Percentiles rank a stretch among this genome's conserved stretches.
phyloP scores from a whole-genome alignment of 306 rosid species.

The Boehmeria nivea region DNA sequence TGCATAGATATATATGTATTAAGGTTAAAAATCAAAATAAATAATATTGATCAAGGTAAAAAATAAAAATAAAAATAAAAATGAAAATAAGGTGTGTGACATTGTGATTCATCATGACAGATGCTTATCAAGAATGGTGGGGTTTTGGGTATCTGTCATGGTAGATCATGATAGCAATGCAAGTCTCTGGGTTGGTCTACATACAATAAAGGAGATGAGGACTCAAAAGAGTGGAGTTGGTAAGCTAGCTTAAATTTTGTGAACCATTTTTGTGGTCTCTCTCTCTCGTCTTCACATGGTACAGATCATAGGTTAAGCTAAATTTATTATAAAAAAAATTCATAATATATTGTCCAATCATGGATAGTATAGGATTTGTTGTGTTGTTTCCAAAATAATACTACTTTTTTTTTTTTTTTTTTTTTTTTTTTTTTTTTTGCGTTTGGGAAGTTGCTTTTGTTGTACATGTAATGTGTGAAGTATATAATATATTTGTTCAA shows the following conservation, averaged over 20 bases:
- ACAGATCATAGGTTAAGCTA: not conserved
- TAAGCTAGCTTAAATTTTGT: not conserved
- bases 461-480: not conserved
- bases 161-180: not conserved
- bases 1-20: not conserved
- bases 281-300: not conserved
- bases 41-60: not conserved
- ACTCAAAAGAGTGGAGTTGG: not conserved
- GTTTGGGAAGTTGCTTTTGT: not conserved
- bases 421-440: not conserved
- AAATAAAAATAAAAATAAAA: not conserved
- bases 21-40: not conserved
- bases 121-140: not conserved
- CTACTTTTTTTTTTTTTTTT: not conserved
- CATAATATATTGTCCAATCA: not conserved
- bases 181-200: not conserved
- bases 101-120: not conserved
- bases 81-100: not conserved
- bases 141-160: conserved; percentile 7
- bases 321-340: no score
- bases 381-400: not conserved
- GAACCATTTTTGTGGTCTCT: no score
- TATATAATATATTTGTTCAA: not conserved
- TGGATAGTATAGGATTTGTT: conserved; percentile 6
- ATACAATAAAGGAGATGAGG: not conserved